phyloP scores from a whole-genome alignment of 2,329 filamentous ascomycete genomes.

The Xylariomycetidae sp. region DNA sequence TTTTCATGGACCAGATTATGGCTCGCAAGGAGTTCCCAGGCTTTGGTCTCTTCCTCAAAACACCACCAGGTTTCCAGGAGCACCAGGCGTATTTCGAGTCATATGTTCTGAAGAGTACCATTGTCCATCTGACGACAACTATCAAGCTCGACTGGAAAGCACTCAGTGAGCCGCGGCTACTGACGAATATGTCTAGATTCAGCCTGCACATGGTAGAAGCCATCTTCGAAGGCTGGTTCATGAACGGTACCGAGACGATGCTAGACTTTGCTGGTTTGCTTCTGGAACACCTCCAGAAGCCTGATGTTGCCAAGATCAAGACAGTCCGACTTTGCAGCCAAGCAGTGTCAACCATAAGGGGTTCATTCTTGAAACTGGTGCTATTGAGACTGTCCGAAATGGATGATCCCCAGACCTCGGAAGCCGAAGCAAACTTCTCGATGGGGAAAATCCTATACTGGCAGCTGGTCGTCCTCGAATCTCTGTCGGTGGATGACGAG shows the following conservation, averaged over 20 bases:
- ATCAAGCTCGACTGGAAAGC: slow-evolving; percentile 67
- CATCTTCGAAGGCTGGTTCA: slow-evolving; percentile 94
- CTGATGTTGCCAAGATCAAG: slow-evolving; percentile 75
- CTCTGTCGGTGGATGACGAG: slow-evolving; percentile 71
- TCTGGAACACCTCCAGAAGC: slow-evolving; percentile 81
- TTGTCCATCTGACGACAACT: slow-evolving; percentile 63
- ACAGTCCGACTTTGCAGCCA: slow-evolving; percentile 87
- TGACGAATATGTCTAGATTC: slow-evolving; percentile 83
- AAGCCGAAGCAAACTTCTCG: slow-evolving; percentile 61
- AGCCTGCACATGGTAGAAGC: slow-evolving; percentile 78
- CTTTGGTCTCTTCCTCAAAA: slow-evolving; percentile 77
- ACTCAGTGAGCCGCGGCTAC: slow-evolving; percentile 71
- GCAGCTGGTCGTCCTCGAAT: slow-evolving; percentile 83
- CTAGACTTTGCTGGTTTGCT: slow-evolving; percentile 82
- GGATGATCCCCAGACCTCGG: slow-evolving; percentile 56
- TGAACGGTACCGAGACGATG: slow-evolving; percentile 76
- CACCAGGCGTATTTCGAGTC: slow-evolving; percentile 95
- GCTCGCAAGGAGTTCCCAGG: slow-evolving; percentile 85
- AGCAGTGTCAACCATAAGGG: slow-evolving; percentile 68
- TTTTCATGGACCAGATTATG: slow-evolving; percentile 83
- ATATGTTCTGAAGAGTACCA: slow-evolving; percentile 70
- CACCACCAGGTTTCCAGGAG: slow-evolving; percentile 87
- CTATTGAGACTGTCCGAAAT: slow-evolving; percentile 79
- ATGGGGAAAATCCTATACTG: slow-evolving; percentile 88
- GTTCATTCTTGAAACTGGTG: slow-evolving; percentile 71